These are phyloP conservation scores for Fusarium sp. DNA, from an alignment of 2,329 filamentous ascomycete species.

Conservation along the genomic window DNA sequence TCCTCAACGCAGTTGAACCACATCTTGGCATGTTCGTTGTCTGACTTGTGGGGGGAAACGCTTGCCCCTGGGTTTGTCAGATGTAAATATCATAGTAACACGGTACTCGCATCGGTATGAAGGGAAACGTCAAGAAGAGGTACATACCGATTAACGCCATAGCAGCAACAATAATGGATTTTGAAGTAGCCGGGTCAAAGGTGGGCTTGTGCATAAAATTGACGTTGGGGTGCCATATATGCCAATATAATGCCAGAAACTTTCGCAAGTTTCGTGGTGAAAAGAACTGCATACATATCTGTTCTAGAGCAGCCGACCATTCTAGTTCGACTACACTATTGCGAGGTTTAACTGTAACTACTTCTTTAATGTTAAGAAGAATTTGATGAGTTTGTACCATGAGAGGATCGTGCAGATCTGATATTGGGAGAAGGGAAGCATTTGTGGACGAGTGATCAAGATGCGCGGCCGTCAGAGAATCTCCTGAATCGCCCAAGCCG, in stretches of 20 bases:
- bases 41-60: not conserved
- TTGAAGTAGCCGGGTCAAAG: not conserved
- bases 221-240: constrained; percentile 3
- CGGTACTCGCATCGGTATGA: too few relatives aligned
- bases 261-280: not conserved
- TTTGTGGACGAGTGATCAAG: too few relatives aligned
- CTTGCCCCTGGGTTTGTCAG: not conserved
- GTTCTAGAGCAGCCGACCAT: not conserved
- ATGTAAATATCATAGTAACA: too few relatives aligned
- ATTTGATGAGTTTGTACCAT: not conserved
- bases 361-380: not conserved
- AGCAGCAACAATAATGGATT: not conserved
- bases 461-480: too few relatives aligned
- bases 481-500: not conserved
- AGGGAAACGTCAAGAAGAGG: too few relatives aligned
- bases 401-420: not conserved
- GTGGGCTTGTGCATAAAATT: not conserved
- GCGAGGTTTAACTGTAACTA: not conserved
- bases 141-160: not conserved
- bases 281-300: not conserved
- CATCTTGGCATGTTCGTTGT: not conserved
- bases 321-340: not conserved
- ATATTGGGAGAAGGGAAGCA: fast-evolving
- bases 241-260: not conserved
- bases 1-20: not conserved